Evolutionary conservation across 1,284 basidiomycete genomes (phyloP), one percentile per base, ranked within the genome.

Genomic region (Fomes fomentarius): DNA sequence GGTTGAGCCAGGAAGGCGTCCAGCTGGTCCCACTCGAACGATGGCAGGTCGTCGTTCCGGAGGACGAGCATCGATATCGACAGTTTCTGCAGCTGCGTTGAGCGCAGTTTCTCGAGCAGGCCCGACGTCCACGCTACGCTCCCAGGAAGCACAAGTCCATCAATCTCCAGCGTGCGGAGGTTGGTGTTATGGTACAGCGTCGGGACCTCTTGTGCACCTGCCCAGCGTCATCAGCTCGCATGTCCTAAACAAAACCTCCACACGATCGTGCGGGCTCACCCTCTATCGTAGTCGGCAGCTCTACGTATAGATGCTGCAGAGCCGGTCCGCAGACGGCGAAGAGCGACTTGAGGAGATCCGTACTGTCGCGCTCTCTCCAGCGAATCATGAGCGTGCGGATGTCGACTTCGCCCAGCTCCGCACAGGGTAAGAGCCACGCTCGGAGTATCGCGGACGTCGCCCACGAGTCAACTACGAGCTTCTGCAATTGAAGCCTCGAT

Each of bases 381-480:
- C 55, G 60, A 12, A 63, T 37, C 45, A 60, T 43, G 34, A 61
- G 39, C 15, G 58, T 46, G 7, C 52, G 58, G 22, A 65, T 22
- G 30, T 41, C 40, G 25, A 57, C 47, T 15, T 46, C 53, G 37
- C 42, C 42, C 8, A 55, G 50, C 25, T 49, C 54, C 17, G 54
- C 60, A 3, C 49, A 43, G 2, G 47, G 49, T 1, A 65, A 22
- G 1, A 65, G 53, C 60, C 61, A 63, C 19, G 58, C 52, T 4
- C 40, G 53, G 21, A 63, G 17, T 25, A 59, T 53, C 24, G 25
- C 34, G 5, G 61, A 54, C 21, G 58, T 44, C 12, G 62, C 56
- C 58, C 59, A 61, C 15, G 61, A 58, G 26, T 59, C 57, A 19
- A 63, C 31, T 19, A 60, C 47, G 24, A 65, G 56, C n/a, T 50